These are phyloP conservation scores for Neurospora intermedia DNA, from an alignment of 495 filamentous ascomycete species.

Conservation along the genomic window DNA sequence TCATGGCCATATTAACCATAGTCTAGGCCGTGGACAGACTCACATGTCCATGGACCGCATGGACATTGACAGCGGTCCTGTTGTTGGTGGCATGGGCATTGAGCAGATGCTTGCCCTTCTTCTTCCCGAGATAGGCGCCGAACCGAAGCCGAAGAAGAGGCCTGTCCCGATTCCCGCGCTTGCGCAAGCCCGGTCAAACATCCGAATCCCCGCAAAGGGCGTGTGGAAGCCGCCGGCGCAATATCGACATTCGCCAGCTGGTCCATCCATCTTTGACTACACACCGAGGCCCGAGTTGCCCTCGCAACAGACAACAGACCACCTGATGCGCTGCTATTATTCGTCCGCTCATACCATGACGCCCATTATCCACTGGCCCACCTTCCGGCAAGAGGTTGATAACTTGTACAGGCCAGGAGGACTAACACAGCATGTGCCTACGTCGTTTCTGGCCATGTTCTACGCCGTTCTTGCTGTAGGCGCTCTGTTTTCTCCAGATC, in stretches of 20 bases:
- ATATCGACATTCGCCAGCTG: constrained; percentile 47
- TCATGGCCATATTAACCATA: background rate
- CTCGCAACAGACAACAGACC: constrained; percentile 57
- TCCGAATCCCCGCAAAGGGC: constrained; percentile 63
- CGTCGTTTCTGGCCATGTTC: constrained; percentile 68
- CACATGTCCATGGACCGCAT: constrained; percentile 46
- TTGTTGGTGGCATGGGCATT: constrained; percentile 11
- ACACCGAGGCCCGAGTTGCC: constrained; percentile 54
- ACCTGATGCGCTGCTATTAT: constrained; percentile 67
- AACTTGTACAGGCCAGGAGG: constrained; percentile 58
- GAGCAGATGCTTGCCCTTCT: constrained; percentile 47
- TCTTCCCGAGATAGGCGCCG: constrained; percentile 59
- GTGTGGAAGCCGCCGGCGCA: constrained; percentile 74
- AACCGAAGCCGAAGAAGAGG: constrained; percentile 49
- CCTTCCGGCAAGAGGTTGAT: constrained; percentile 67
- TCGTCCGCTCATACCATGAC: constrained; percentile 64
- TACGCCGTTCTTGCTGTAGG: constrained; percentile 82
- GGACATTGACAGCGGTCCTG: constrained; percentile 44
- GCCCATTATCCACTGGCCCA: constrained; percentile 85
- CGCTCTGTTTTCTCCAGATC: constrained; percentile 52
- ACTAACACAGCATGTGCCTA: constrained; percentile 34
- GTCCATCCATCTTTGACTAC: constrained; percentile 34
- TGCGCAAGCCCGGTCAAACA: constrained; percentile 56
- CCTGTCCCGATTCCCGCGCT: constrained; percentile 56
- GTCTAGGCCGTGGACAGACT: constrained; percentile 18